Evolutionary conservation across 1,139 yeast species (phyloP), one percentile per base, ranked within the genome.

Genomic region (Groenewaldozyma sp.): DNA sequence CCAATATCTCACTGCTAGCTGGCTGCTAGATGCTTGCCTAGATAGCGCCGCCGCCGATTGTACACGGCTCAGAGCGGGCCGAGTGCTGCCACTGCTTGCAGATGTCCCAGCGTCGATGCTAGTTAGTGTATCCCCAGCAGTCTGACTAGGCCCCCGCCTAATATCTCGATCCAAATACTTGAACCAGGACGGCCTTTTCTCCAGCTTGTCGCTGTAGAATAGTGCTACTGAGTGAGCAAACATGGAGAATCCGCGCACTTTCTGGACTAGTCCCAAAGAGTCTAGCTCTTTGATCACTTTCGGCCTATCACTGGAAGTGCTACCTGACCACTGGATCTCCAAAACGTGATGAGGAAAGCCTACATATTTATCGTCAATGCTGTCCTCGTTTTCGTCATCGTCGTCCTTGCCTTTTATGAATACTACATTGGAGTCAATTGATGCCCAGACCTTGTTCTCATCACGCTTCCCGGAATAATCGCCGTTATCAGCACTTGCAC

Each of bases 1-100:
- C 86, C 86, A 78, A 53, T 78, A 78, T 37, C 81, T 62, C 14
- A 67, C 61, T 36, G 63, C 58, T 36, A 59, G 65, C 46, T 61
- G 55, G 3, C 29, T 58, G 56, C 22, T 35, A 24, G 11, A 31
- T 6, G 36, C 17, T 2, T 17, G 24, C n/a, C 27, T 27, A 10
- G n/a, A 3, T 13, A 35, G 11, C 3, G 36, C 19, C 4, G 26
- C 35, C 18, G 35, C 17, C 7, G 22, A 22, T 14, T 18, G 21
- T 14, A 22, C 17, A 16, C 41, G 13, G 11, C 37, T 18, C 2
- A 11, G 14, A 6, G 32, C 33, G 3, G 5, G n/a, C n/a, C 19
- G n/a, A 24, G 18, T 34, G 11, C 22, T 36, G 7, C 19, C 24
- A 5, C 10, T 14, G 14, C 31, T 34, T 11, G 37, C 31, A 17